Evolutionary conservation across 805 yeast genomes (phyloP).

Genomic region (Wickerhamiella azymoides): DNA sequence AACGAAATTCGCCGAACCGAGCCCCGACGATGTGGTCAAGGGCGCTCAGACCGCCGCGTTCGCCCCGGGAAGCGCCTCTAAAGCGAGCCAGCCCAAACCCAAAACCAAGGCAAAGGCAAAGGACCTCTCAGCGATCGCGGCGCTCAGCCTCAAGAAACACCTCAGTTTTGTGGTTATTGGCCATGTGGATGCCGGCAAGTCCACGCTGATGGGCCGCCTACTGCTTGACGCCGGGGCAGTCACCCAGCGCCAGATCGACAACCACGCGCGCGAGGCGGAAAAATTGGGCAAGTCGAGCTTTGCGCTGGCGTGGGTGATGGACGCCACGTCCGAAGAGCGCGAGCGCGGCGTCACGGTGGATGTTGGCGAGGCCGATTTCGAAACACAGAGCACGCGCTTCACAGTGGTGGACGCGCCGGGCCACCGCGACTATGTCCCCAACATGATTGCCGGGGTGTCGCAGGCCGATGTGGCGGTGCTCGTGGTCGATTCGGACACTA

Average conservation of each 20-base stretch:
- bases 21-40: slow-evolving; percentile 68
- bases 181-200: slow-evolving; percentile 77
- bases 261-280: slow-evolving; percentile 49
- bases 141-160: slow-evolving; percentile 32
- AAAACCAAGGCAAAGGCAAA: slow-evolving; percentile 9
- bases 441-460: slow-evolving; percentile 70
- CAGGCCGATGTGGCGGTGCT: slow-evolving; percentile 66
- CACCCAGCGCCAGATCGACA: slow-evolving; percentile 48
- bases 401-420: slow-evolving; percentile 80
- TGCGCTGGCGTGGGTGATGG: slow-evolving; percentile 77
- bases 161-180: slow-evolving; percentile 71
- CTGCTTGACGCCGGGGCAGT: slow-evolving; percentile 54
- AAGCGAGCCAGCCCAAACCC: not conserved
- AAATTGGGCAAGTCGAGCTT: slow-evolving; percentile 62
- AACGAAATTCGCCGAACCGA: slow-evolving; percentile 47
- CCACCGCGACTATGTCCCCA: slow-evolving; percentile 70
- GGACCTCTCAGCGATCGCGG: slow-evolving; percentile 6
- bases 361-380: slow-evolving; percentile 53
- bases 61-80: not conserved
- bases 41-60: slow-evolving; percentile 37
- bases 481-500: slow-evolving; percentile 50
- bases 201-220: slow-evolving; percentile 64
- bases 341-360: slow-evolving; percentile 67
- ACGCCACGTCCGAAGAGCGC: slow-evolving; percentile 66
- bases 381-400: slow-evolving; percentile 39